phyloP scores from a whole-genome alignment of 208 protist species.

The Acanthamoeba rhysodes region DNA sequence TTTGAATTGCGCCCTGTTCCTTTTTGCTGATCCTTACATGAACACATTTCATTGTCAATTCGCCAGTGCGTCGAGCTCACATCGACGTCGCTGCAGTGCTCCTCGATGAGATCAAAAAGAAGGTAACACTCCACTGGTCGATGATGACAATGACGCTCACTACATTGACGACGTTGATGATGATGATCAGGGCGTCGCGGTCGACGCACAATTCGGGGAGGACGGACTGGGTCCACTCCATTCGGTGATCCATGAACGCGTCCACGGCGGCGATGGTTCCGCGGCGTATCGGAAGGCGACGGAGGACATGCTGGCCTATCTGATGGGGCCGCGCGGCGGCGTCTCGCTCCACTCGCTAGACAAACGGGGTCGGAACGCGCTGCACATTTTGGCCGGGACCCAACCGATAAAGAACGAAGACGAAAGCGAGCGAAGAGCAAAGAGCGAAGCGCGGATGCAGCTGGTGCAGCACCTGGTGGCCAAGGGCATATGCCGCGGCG shows the following conservation, averaged over 20 bases:
- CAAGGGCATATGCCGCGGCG: background rate
- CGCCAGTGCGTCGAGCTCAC: slow-evolving; percentile 14
- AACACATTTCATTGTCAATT: too few species aligned
- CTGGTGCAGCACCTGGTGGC: slow-evolving; percentile 3
- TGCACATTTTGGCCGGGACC: slow-evolving; percentile 35
- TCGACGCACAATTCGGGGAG: background rate
- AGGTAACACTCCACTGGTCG: background rate
- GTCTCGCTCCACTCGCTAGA: slow-evolving; percentile 47
- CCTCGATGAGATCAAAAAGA: slow-evolving; percentile 31
- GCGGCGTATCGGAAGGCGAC: background rate
- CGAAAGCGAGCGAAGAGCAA: background rate
- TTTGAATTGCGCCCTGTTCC: background rate
- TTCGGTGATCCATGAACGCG: background rate
- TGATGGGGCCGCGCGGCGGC: background rate
- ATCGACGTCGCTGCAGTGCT: background rate
- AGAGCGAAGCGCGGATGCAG: slow-evolving; percentile 14
- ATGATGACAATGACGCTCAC: too few species aligned
- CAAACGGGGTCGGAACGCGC: slow-evolving; percentile 18
- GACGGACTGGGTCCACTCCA: slow-evolving; percentile 24
- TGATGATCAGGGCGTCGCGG: background rate
- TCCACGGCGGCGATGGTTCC: slow-evolving; percentile 20
- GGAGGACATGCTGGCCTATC: background rate
- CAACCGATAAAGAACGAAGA: background rate
- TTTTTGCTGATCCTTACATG: too few species aligned
- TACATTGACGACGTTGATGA: too few species aligned